Evolutionary conservation across 805 yeast genomes (phyloP).

Genomic region (Ogataea pini): DNA sequence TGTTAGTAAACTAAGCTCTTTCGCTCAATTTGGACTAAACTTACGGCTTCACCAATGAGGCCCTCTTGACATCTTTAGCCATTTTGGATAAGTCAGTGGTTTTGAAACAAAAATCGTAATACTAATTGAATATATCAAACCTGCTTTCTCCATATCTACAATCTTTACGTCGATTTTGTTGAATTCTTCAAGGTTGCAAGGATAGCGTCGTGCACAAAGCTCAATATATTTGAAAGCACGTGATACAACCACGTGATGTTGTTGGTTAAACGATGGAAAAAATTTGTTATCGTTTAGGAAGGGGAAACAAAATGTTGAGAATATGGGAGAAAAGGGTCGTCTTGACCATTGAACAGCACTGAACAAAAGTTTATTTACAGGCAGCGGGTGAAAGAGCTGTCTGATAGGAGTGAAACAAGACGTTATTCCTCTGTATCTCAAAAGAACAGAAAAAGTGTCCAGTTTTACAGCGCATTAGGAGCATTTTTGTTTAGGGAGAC

Average conservation of each 20-base stretch:
- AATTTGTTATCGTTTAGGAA: conserved; percentile 1
- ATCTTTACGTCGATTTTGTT: no score
- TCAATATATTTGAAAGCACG: neutral
- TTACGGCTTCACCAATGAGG: conserved; percentile 31
- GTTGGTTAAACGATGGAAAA: conserved; percentile 5
- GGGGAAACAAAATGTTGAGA: conserved; percentile 5
- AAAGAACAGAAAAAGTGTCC: neutral
- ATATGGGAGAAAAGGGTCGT: conserved; percentile 8
- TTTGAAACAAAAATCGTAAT: no score
- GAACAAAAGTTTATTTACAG: neutral
- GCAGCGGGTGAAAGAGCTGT: neutral
- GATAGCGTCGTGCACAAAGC: neutral
- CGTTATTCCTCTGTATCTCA: neutral
- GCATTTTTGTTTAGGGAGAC: neutral
- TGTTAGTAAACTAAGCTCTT: conserved; percentile 4
- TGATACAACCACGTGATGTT: neutral
- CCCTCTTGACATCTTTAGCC: conserved; percentile 34
- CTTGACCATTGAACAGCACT: neutral
- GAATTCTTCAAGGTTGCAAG: neutral
- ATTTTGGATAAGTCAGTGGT: conserved; percentile 10
- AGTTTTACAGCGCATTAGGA: neutral
- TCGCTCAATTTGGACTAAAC: conserved; percentile 5
- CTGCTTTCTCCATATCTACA: no score
- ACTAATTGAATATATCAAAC: no score
- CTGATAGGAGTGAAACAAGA: neutral